phyloP scores from a whole-genome alignment of 192 early-diverging fungal species.

The Coemansia sp. region DNA sequence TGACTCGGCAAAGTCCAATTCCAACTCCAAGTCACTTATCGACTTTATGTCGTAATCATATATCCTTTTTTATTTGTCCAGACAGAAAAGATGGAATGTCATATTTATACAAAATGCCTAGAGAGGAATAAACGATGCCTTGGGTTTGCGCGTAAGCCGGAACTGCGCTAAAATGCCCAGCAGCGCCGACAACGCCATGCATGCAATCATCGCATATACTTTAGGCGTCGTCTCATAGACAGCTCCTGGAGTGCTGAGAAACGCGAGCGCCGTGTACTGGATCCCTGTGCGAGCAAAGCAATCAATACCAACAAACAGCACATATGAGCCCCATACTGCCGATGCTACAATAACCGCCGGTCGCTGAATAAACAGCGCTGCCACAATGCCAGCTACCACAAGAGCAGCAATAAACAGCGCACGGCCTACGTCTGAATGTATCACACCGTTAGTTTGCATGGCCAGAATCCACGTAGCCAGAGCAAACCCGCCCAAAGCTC shows the following conservation, averaged over 20 bases:
- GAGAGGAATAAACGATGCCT: constrained; percentile 16
- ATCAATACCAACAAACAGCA: constrained; percentile 77
- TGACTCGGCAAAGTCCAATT: constrained; percentile 13
- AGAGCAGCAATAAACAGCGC: constrained; percentile 68
- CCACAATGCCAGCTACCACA: constrained; percentile 60
- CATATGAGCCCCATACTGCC: constrained; percentile 74
- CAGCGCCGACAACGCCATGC: constrained; percentile 59
- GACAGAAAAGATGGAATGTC: neutral
- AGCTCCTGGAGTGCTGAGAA: constrained; percentile 55
- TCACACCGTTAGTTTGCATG: constrained; percentile 60
- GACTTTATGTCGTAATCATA: constrained; percentile 29
- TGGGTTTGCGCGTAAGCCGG: constrained; percentile 48
- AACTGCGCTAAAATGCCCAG: constrained; percentile 69
- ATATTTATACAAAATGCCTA: constrained; percentile 8
- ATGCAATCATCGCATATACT: constrained; percentile 71
- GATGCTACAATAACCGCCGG: constrained; percentile 69
- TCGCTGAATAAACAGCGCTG: constrained; percentile 63
- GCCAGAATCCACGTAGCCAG: constrained; percentile 71
- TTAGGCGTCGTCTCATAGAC: constrained; percentile 55
- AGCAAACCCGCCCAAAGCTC: constrained; percentile 74
- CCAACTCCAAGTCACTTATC: constrained; percentile 20
- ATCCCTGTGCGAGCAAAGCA: constrained; percentile 78
- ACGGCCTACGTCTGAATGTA: constrained; percentile 61
- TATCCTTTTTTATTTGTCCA: neutral
- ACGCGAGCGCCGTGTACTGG: constrained; percentile 55